A percentile compares a stretch with the other conserved stretches of the same genome.
Conservation (phyloP, 2,329 filamentous ascomycete species). For the Colletotrichum tabaci region DNA sequence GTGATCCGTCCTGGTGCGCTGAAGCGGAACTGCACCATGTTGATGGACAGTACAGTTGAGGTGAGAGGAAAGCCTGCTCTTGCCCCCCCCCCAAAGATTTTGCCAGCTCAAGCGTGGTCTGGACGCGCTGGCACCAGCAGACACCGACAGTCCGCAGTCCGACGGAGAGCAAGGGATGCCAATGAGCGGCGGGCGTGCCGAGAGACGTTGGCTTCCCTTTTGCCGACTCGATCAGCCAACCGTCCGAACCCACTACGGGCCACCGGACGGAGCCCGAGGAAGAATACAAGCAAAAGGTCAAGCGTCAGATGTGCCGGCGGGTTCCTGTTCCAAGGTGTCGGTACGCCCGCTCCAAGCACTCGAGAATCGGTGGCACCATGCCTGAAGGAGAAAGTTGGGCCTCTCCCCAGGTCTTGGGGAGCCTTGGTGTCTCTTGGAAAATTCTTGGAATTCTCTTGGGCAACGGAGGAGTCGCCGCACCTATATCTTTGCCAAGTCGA, state of each 20-base stretch:
- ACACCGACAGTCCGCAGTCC: neutral
- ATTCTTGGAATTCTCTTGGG: conserved; percentile 8
- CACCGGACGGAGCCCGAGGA: neutral
- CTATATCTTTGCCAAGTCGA: conserved; percentile 24
- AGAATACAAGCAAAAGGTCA: neutral
- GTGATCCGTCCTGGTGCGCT: neutral
- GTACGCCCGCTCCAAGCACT: conserved; percentile 24
- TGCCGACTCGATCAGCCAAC: neutral
- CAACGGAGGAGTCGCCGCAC: conserved; percentile 7
- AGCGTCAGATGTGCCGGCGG: neutral
- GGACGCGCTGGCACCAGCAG: neutral
- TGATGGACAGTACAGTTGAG: neutral
- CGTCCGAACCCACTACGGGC: neutral
- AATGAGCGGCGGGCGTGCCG: neutral
- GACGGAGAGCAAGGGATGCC: neutral
- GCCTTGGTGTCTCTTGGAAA: neutral
- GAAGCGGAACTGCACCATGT: neutral
- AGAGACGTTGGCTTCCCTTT: neutral
- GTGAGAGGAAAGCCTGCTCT: neutral
- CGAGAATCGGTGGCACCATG: conserved; percentile 5
- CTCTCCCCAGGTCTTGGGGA: conserved; percentile 1
- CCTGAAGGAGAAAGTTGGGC: conserved; percentile 3
- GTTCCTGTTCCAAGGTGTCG: conserved; percentile 26
- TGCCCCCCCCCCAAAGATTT: neutral
- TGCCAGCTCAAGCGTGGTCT: neutral